Evolutionary conservation across 1,284 basidiomycete species (phyloP).

Genomic region (Boletus semigastroideus): DNA sequence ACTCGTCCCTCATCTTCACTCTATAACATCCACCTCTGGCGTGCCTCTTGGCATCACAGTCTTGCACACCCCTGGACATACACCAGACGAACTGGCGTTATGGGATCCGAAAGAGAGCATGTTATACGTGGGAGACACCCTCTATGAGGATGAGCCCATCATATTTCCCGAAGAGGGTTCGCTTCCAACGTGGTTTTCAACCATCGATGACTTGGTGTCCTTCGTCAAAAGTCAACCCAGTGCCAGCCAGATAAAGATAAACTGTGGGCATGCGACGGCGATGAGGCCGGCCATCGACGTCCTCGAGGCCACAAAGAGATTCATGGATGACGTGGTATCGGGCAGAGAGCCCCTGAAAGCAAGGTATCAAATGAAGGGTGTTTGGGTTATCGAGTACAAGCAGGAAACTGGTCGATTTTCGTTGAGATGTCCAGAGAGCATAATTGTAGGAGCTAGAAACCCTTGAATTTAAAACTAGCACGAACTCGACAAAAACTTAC

Average conservation of each 20-base stretch:
- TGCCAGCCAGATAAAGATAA: slow-evolving; percentile 39
- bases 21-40: slow-evolving; percentile 21
- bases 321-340: slow-evolving; percentile 47
- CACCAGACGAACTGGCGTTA: slow-evolving; percentile 53
- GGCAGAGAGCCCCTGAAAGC: slow-evolving; percentile 40
- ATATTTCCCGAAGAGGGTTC: slow-evolving; percentile 54
- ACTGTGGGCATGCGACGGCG: slow-evolving; percentile 49
- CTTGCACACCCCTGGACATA: slow-evolving; percentile 57
- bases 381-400: slow-evolving; percentile 43
- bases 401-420: slow-evolving; percentile 45
- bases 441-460: slow-evolving; percentile 41
- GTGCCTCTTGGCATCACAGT: slow-evolving; percentile 38
- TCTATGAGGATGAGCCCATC: slow-evolving; percentile 54
- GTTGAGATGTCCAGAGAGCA: slow-evolving; percentile 48
- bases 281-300: slow-evolving; percentile 45
- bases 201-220: slow-evolving; percentile 41
- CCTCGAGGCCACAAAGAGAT: slow-evolving; percentile 39
- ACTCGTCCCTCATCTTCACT: slow-evolving; percentile 42
- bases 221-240: slow-evolving; percentile 37
- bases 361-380: slow-evolving; percentile 37
- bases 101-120: slow-evolving; percentile 49
- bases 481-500: background rate
- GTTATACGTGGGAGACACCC: slow-evolving; percentile 55
- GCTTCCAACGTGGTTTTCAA: slow-evolving; percentile 46
- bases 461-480: background rate